Conservation (phyloP, 2,329 filamentous ascomycete species). For the Pseudogymnoascus sp. region DNA sequence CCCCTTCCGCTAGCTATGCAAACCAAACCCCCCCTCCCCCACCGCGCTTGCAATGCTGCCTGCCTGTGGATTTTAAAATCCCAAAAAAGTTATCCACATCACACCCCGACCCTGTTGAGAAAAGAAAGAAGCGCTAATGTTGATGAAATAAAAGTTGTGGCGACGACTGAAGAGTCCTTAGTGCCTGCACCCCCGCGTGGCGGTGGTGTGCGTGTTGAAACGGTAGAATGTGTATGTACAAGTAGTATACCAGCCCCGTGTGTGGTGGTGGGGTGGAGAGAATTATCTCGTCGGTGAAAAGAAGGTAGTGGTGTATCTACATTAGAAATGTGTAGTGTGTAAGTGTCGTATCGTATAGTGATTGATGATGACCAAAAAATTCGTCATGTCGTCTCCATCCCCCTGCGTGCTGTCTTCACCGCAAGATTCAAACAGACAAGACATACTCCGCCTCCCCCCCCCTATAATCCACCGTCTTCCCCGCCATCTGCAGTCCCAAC, state of each 20-base stretch:
- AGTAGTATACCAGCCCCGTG: background rate
- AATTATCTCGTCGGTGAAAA: background rate
- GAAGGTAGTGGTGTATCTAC: background rate
- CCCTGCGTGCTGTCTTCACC: background rate
- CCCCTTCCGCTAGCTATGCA: background rate
- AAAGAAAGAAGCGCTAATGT: background rate
- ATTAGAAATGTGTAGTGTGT: background rate
- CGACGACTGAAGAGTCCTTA: background rate
- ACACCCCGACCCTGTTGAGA: background rate
- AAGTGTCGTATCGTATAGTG: background rate
- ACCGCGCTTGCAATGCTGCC: background rate
- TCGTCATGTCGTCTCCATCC: background rate
- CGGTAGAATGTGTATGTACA: background rate
- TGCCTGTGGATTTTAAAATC: background rate
- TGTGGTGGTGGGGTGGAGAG: background rate
- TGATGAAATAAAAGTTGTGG: background rate
- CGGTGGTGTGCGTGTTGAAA: background rate
- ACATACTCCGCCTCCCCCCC: constrained; percentile 53
- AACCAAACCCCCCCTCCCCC: background rate
- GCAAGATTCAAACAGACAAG: constrained; percentile 52
- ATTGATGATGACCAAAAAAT: background rate
- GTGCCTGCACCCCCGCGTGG: background rate
- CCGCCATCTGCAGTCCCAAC: constrained; percentile 81
- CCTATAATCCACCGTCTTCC: constrained; percentile 66
- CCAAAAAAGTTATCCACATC: background rate